Conservation (phyloP, 345 rosid species). For the Citrus unshiu region DNA sequence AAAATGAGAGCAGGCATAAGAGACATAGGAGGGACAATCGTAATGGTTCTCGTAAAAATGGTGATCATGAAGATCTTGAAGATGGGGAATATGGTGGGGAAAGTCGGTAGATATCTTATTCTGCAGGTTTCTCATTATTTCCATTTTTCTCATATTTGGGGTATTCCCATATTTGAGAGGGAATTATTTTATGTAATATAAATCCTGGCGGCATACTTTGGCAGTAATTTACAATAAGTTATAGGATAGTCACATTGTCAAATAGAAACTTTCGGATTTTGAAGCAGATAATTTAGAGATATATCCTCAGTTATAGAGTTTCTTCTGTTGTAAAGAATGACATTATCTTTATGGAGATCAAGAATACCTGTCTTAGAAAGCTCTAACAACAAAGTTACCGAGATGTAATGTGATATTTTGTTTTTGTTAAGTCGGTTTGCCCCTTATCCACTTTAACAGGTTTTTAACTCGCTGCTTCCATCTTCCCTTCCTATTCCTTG, state of each 20-base stretch:
- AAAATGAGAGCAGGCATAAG: conserved; percentile 59
- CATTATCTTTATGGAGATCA: neutral
- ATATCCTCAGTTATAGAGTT: neutral
- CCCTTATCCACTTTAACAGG: neutral
- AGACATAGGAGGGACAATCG: conserved; percentile 61
- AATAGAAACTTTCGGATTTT: neutral
- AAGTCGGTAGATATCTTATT: conserved; percentile 22
- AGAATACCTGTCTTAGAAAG: neutral
- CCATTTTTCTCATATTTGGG: neutral
- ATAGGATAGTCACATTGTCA: neutral
- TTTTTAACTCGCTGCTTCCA: too few species aligned
- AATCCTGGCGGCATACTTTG: neutral
- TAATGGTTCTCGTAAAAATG: conserved; percentile 46
- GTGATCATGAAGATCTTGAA: conserved; percentile 68
- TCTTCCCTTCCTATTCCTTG: too few species aligned
- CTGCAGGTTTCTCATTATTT: conserved; percentile 3
- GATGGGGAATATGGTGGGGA: conserved; percentile 78
- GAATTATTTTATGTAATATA: neutral
- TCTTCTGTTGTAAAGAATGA: neutral
- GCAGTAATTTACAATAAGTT: neutral
- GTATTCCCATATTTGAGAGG: neutral
- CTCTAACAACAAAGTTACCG: too few species aligned
- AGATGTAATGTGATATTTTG: neutral
- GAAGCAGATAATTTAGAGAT: neutral
- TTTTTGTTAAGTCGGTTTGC: neutral